phyloP scores from a whole-genome alignment of 2,329 filamentous ascomycete genomes.

The Huntiella omanensis region DNA sequence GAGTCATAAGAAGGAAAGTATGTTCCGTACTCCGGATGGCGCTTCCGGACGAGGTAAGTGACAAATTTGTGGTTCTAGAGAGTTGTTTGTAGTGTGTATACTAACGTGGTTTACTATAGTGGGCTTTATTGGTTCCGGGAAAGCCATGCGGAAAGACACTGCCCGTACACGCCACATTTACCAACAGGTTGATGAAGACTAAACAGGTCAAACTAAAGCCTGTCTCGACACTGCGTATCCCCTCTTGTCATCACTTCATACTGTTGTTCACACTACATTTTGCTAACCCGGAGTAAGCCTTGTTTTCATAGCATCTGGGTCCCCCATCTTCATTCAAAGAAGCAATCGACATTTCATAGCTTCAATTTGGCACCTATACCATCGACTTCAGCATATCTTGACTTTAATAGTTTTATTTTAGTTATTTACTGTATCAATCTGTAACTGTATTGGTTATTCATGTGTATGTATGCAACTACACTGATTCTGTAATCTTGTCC shows the following conservation, averaged over 20 bases:
- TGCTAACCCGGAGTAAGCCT: no score
- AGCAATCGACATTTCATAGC: no score
- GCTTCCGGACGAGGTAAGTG: conserved; percentile 64
- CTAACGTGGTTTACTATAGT: conserved; percentile 34
- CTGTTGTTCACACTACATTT: no score
- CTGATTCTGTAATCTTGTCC: neutral
- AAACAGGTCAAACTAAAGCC: conserved; percentile 16
- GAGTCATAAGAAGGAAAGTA: conserved; percentile 68
- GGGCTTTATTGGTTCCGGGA: conserved; percentile 87
- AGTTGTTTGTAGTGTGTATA: neutral
- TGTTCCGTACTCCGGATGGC: conserved; percentile 85
- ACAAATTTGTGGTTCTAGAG: neutral
- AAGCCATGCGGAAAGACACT: conserved; percentile 86
- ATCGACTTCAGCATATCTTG: no score
- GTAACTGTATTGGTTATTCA: no score
- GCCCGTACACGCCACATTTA: conserved; percentile 71
- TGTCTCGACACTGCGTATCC: neutral
- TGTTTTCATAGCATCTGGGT: no score
- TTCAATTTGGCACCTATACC: no score
- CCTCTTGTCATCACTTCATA: neutral
- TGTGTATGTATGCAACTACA: no score
- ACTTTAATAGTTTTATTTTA: no score
- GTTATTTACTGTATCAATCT: no score
- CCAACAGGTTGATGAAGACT: conserved; percentile 57
- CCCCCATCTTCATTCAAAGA: no score